These are phyloP conservation scores for Westerdykella ornata DNA, from an alignment of 2,329 filamentous ascomycete species.

Conservation along the genomic window DNA sequence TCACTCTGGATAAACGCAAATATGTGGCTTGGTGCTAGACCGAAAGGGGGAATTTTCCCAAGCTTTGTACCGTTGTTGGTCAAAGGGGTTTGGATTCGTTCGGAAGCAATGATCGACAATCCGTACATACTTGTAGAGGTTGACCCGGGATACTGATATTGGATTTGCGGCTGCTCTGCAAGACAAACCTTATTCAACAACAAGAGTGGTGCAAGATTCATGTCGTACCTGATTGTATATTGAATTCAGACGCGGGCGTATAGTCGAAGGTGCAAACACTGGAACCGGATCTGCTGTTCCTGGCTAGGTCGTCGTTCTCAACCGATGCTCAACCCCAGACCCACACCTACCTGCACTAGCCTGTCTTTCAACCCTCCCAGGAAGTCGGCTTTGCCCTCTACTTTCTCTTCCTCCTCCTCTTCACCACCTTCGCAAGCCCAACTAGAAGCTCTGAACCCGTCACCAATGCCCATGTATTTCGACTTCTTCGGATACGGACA, in stretches of 20 bases:
- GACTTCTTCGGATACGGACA: conserved; percentile 17
- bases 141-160: too few species aligned
- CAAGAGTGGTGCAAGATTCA: not conserved
- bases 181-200: not conserved
- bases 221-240: not conserved
- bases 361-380: conserved; percentile 6
- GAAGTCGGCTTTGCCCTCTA: not conserved
- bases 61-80: not conserved
- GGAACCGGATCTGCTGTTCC: too few species aligned
- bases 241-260: not conserved
- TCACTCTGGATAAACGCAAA: conserved; percentile 3
- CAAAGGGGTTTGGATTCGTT: not conserved
- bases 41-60: not conserved
- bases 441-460: conserved; percentile 10
- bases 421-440: conserved; percentile 8
- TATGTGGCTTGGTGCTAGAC: conserved; percentile 3
- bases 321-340: conserved; percentile 1
- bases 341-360: conserved; percentile 4
- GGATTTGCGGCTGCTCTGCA: too few species aligned
- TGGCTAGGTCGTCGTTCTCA: too few species aligned
- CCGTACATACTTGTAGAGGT: too few species aligned
- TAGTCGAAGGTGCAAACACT: too few species aligned
- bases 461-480: conserved; percentile 13
- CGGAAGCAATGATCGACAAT: not conserved
- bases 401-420: conserved; percentile 1